Base-by-base conservation (phyloP, 129 eudicot species). In the Solidago caesia region DNA sequence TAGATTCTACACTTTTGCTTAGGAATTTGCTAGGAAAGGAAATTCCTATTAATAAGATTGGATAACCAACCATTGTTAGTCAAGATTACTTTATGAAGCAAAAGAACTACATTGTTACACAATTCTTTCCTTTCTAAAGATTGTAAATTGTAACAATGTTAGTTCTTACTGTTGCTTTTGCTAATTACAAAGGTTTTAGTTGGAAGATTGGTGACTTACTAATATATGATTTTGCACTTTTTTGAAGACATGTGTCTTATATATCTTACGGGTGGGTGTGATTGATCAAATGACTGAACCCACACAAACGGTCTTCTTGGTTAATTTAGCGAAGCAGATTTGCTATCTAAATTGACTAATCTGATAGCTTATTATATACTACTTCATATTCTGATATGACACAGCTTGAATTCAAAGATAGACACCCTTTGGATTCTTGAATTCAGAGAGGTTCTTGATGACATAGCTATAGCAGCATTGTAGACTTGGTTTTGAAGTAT, bases 251-350 rank as follows among this genome's bases (percentile, higher is more conserved):
- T 93, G 96, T 67, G 96, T 93, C 53, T 81, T 86, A 10, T 93
- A 93, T 73, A 88, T 93, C 64, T 85, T 93, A 57, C 91, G 98
- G 60, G 98, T 92, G 53, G 98, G 98, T 65, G 84, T 92, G 67
- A 90, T 90, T 42, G 98, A 92, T 85, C 96, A 92, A 78, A 92
- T 92, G 98, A 86, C 86, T 55, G 96, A 92, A 85, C 96, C 98
- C 65, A 89, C 95, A 75, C 98, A 89, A 83, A 88, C 96, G 86
- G 84, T 87, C 82, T 89, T 92, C 57, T 75, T 87, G 64, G 95
- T 88, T 76, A 73, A 89, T 76, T 82, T 92, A 45, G 94, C 87
- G 65, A 87, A 89, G 74, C 96, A 89, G 98, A 96, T 92, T 77
- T 71, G 76, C 68, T 16, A 21, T 21, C 21, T 21, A 65, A 11